These are phyloP conservation scores for Elsinoe necatrix DNA, from an alignment of 2,329 filamentous ascomycete genomes.

Conservation along the genomic window DNA sequence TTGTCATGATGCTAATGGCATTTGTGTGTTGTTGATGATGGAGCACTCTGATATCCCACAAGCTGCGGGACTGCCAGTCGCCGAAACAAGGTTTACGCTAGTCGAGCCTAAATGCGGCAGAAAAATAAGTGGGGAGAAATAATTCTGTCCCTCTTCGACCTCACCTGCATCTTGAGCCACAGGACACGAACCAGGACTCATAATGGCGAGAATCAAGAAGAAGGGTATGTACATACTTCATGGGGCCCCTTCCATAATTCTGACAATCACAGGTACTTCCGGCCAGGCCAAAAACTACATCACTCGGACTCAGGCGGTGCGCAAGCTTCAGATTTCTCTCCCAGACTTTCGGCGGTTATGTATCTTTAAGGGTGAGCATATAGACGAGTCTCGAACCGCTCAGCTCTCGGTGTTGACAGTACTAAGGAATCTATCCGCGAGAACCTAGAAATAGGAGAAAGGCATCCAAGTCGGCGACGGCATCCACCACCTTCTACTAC, in stretches of 20 bases:
- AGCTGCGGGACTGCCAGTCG: background rate
- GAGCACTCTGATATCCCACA: background rate
- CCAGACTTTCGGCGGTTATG: slow-evolving; percentile 96
- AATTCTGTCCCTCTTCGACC: slow-evolving; percentile 10
- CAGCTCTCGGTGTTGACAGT: slow-evolving; percentile 10
- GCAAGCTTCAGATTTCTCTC: slow-evolving; percentile 94
- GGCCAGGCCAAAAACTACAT: slow-evolving; percentile 98
- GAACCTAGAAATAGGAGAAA: slow-evolving; percentile 97
- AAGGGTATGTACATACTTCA: slow-evolving; percentile 52
- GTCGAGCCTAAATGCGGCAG: slow-evolving; percentile 10
- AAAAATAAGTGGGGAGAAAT: slow-evolving; percentile 10
- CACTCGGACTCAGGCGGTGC: slow-evolving; percentile 90
- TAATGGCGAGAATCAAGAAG: slow-evolving; percentile 68
- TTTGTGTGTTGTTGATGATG: background rate
- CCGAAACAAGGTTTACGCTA: slow-evolving; percentile 12
- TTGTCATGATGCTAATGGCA: slow-evolving; percentile 2
- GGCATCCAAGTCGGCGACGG: slow-evolving; percentile 81
- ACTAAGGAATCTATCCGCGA: slow-evolving; percentile 77
- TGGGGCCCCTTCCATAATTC: background rate
- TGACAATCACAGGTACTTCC: slow-evolving; percentile 52
- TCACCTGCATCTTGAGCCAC: background rate
- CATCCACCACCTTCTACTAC: slow-evolving; percentile 84
- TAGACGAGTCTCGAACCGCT: slow-evolving; percentile 9
- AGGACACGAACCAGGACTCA: background rate
- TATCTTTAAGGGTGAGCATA: slow-evolving; percentile 76